These are phyloP conservation scores for Antrodiella citrinella DNA, from an alignment of 768 basidiomycete species.

Conservation along the genomic window DNA sequence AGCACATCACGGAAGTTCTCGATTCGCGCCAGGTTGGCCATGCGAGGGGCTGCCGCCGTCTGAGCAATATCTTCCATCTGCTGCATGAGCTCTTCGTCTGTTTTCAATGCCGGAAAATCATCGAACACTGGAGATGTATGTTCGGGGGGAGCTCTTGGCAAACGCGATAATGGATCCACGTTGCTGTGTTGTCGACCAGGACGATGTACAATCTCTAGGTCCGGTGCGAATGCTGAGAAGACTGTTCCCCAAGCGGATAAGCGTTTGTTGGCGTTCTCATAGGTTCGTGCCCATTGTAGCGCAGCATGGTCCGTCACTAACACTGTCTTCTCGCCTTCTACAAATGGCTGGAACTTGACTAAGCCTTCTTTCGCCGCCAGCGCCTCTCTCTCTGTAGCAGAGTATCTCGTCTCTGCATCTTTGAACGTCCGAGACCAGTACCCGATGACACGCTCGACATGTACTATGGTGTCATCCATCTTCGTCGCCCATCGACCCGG, in stretches of 20 bases:
- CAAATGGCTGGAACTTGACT: conserved; percentile 28
- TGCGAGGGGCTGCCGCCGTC: no score
- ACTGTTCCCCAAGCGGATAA: conserved; percentile 26
- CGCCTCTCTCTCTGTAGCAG: conserved; percentile 31
- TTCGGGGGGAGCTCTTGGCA: conserved; percentile 1
- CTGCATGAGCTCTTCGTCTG: no score
- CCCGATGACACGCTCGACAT: conserved; percentile 19
- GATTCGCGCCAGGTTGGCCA: no score
- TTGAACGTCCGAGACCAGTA: conserved; percentile 20
- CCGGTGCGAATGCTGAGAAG: conserved; percentile 22
- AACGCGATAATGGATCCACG: conserved; percentile 19
- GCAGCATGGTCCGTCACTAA: conserved; percentile 20
- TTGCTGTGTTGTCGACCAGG: conserved; percentile 28
- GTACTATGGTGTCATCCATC: conserved; percentile 16
- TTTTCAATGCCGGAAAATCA: no score
- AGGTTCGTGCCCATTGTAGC: conserved; percentile 18
- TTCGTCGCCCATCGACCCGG: conserved; percentile 10
- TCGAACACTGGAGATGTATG: conserved; percentile 6
- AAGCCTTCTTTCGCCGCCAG: conserved; percentile 30
- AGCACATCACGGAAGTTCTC: no score
- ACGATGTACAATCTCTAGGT: conserved; percentile 24
- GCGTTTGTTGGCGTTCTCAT: conserved; percentile 16
- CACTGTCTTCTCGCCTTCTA: conserved; percentile 27
- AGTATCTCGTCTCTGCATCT: conserved; percentile 23
- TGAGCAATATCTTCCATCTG: no score